A percentile compares a stretch with the other conserved stretches of the same genome.
phyloP scores from a whole-genome alignment of 73 alveolate species.

The Breviolum minutum region DNA sequence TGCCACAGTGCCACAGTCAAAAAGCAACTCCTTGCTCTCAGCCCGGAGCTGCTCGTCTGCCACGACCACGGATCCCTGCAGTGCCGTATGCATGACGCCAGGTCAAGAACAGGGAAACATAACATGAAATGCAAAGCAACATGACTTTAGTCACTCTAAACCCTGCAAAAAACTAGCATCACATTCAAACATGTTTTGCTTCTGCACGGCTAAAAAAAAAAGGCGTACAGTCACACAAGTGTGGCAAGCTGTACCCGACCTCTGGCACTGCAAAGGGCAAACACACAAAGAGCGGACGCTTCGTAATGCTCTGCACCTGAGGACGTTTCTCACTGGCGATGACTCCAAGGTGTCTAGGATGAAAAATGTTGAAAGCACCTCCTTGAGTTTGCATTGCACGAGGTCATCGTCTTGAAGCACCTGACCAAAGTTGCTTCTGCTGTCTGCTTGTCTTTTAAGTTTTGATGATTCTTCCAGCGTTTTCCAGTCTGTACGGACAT shows the following conservation, averaged over 20 bases:
- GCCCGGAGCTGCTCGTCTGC: slow-evolving; percentile 32
- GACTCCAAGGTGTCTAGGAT: neutral
- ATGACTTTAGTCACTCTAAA: neutral
- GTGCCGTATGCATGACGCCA: neutral
- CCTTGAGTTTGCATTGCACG: slow-evolving; percentile 18
- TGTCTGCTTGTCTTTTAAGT: neutral
- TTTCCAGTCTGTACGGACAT: neutral
- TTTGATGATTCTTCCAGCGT: neutral
- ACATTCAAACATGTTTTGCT: too few relatives aligned
- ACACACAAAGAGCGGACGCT: slow-evolving; percentile 36
- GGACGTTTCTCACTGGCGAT: neutral
- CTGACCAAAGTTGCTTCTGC: neutral
- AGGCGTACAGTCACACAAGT: neutral
- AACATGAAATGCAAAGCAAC: neutral
- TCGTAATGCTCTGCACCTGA: slow-evolving; percentile 63
- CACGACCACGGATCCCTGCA: slow-evolving; percentile 22
- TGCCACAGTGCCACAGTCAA: slow-evolving; percentile 68
- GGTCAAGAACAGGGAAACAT: neutral
- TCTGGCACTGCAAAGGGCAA: slow-evolving; percentile 63
- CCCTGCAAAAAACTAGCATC: neutral
- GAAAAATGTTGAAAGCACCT: neutral
- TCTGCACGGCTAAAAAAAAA: too few relatives aligned
- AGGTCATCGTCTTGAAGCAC: slow-evolving; percentile 13
- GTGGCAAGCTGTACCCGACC: neutral
- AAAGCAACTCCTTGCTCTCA: slow-evolving; percentile 38